phyloP scores from a whole-genome alignment of 2,329 filamentous ascomycete species.

The Fusarium oligoseptatum region DNA sequence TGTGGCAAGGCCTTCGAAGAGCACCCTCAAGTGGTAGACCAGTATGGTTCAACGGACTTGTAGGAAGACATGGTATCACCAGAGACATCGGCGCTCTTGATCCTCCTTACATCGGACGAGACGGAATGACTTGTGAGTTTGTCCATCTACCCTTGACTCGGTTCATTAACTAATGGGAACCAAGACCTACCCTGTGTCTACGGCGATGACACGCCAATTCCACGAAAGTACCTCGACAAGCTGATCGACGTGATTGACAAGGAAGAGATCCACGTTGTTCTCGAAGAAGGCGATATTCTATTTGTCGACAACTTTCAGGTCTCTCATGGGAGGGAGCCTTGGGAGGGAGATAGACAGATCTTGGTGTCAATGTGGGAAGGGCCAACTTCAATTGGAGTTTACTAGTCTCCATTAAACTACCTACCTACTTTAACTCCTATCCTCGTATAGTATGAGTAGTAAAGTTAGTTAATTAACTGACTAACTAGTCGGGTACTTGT shows the following conservation, averaged over 20 bases:
- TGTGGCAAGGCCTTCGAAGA: background rate
- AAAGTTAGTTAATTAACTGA: background rate
- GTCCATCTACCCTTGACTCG: background rate
- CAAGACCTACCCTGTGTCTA: conserved; percentile 3
- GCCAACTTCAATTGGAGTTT: conserved; percentile 8
- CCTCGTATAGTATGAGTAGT: background rate
- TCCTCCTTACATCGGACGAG: background rate
- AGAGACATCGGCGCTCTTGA: background rate
- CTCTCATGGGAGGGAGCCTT: conserved; percentile 24
- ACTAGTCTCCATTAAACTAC: background rate
- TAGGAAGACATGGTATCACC: background rate
- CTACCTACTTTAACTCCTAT: background rate
- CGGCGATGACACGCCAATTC: background rate
- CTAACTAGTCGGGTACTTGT: background rate
- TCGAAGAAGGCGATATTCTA: conserved; percentile 13
- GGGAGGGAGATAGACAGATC: conserved; percentile 28
- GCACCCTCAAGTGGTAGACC: conserved; percentile 14
- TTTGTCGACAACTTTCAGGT: conserved; percentile 28
- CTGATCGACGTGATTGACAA: background rate
- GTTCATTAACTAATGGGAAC: background rate
- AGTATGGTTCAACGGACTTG: conserved; percentile 3
- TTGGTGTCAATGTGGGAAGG: conserved; percentile 32
- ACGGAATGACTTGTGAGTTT: conserved; percentile 4
- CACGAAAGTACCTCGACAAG: background rate
- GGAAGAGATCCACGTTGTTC: background rate